Evolutionary conservation across 805 yeast genomes (phyloP).

Genomic region (Blastobotrys parvus): DNA sequence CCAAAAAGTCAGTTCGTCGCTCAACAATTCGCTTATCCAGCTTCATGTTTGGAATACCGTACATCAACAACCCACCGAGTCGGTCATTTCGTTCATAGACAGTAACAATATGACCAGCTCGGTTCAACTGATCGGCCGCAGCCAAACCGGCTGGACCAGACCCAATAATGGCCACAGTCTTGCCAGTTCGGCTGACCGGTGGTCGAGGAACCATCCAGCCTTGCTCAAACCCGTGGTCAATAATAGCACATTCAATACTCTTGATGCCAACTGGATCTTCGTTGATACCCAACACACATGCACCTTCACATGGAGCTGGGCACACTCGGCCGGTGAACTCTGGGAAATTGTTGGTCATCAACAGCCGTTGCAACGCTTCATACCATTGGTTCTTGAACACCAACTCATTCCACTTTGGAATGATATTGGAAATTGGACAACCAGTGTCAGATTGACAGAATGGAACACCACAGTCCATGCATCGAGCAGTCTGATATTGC

Average conservation of each 20-base stretch:
- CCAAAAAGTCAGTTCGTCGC: slow-evolving; percentile 85
- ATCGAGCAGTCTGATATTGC: slow-evolving; percentile 87
- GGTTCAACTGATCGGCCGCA: slow-evolving; percentile 92
- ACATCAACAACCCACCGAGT: slow-evolving; percentile 95
- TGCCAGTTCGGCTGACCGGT: slow-evolving; percentile 76
- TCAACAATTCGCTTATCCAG: slow-evolving; percentile 87
- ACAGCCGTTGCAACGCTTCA: slow-evolving; percentile 81
- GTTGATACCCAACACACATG: slow-evolving; percentile 86
- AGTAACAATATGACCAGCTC: slow-evolving; percentile 88
- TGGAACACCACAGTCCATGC: slow-evolving; percentile 99
- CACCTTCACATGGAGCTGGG: slow-evolving; percentile 99
- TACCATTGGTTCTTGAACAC: slow-evolving; percentile 93
- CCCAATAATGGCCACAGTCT: slow-evolving; percentile 78
- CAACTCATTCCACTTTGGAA: slow-evolving; percentile 96
- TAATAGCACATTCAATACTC: slow-evolving; percentile 90
- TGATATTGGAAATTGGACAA: slow-evolving; percentile 93
- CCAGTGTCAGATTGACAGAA: slow-evolving; percentile 98
- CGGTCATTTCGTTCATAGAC: slow-evolving; percentile 93
- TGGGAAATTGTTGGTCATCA: slow-evolving; percentile 97
- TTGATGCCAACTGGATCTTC: slow-evolving; percentile 96
- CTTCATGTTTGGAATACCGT: slow-evolving; percentile 99
- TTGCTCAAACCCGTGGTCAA: slow-evolving; percentile 91
- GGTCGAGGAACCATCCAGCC: slow-evolving; percentile 91
- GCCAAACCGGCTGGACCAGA: slow-evolving; percentile 98
- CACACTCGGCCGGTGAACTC: slow-evolving; percentile 97